Base-by-base conservation (phyloP, 371 early-diverging fungal genomes). In the Nematocida ironsii region DNA sequence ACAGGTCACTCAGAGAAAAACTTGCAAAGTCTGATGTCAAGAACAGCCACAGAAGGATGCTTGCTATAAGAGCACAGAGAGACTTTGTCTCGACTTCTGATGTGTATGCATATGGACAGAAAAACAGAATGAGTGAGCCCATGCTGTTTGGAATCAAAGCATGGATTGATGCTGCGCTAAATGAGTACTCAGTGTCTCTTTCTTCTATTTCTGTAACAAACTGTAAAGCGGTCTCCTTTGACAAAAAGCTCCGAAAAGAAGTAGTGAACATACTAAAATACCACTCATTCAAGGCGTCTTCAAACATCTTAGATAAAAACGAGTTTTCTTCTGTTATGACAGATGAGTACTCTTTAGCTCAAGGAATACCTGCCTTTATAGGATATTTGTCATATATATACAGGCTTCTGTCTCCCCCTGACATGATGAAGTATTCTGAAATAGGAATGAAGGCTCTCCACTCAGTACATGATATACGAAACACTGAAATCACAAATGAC, bases 11-110 rank as follows among this genome's bases (percentile, higher is more conserved):
- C 16, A 9, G 66, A 45, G 67, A 66, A n/a, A 62, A 42, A 55
- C 5, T 55, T 1, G 13, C 7, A 16, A 40, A 74, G 27, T 1
- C 13, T 13, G 54, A 66, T 25, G 56, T 55, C 27, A 58, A 64
- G 39, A 74, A 54, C 72, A 74, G 74, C 74, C 74, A 74, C 55
- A 58, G 25, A 66, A 62, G 74, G 52, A 74, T 66, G 64, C 74
- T 74, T 62, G 39, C 67, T 16, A 74, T 74, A 33, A 5, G 48
- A 40, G 50, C 58, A 45, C 74, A 74, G 55, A 48, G 74, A 62
- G 39, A 74, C 6, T 13, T 64, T 18, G 40, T 66, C 4, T 7
- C 66, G 0, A 64, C 74, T 6, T n/a, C 64, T 13, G 74, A 74
- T 45, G 9, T 74, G 9, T 74, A 74, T 64, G 61, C 66, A 33